These are phyloP conservation scores for Xylariaceae sp. DNA, from an alignment of 2,329 filamentous ascomycete species.

Conservation along the genomic window DNA sequence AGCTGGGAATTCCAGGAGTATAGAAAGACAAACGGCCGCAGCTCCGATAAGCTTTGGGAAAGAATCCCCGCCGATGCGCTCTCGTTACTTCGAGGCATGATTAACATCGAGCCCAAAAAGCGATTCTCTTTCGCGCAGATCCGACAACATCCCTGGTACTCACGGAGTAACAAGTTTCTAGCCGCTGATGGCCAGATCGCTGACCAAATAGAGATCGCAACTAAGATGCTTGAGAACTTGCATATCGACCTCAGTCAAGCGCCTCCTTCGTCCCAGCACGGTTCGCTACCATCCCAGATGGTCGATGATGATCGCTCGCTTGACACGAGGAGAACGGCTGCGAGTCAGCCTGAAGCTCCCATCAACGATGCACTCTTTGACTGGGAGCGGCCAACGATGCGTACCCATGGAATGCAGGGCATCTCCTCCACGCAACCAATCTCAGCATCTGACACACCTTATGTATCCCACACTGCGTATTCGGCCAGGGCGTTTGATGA, in stretches of 20 bases:
- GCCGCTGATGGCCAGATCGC: conserved; percentile 66
- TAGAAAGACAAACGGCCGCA: conserved; percentile 69
- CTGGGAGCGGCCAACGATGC: conserved; percentile 71
- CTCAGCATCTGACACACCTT: conserved; percentile 34
- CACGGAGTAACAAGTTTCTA: conserved; percentile 71
- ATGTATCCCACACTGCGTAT: conserved; percentile 33
- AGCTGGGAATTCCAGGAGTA: conserved; percentile 95
- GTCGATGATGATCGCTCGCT: conserved; percentile 49
- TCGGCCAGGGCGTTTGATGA: conserved; percentile 47
- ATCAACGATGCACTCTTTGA: conserved; percentile 73
- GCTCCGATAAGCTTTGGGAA: conserved; percentile 79
- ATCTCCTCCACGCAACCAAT: conserved; percentile 48
- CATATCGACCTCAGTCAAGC: conserved; percentile 78
- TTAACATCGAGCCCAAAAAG: conserved; percentile 67
- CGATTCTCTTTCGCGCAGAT: conserved; percentile 85
- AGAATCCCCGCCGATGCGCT: conserved; percentile 67
- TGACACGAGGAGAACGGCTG: conserved; percentile 54
- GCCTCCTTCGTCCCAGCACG: conserved; percentile 42
- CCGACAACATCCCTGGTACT: conserved; percentile 92
- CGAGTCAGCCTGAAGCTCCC: conserved; percentile 81
- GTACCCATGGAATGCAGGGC: conserved; percentile 42
- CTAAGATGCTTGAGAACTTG: conserved; percentile 86
- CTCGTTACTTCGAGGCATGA: conserved; percentile 87
- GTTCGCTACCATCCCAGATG: conserved; percentile 41
- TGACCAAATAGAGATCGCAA: conserved; percentile 81